Percentiles rank a stretch among this genome's conserved stretches.
Conservation (phyloP, 345 rosid genomes). For the Arabidopsis suecica region DNA sequence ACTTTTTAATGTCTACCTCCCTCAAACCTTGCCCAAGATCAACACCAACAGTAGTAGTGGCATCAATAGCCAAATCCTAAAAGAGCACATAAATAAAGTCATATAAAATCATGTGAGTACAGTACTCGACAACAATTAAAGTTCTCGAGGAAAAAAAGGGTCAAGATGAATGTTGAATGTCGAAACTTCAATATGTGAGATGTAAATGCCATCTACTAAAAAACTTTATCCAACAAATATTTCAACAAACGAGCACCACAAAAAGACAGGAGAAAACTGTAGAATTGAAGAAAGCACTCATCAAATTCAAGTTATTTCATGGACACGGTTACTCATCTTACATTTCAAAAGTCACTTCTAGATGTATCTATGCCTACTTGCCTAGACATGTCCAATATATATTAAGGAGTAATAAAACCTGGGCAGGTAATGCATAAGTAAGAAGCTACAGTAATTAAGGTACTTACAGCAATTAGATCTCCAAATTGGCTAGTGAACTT, state of each 20-base stretch:
- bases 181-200: background rate
- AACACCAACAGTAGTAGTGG: conserved; percentile 80
- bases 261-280: background rate
- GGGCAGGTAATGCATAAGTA: background rate
- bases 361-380: background rate
- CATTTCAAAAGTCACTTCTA: background rate
- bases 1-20: conserved; percentile 92
- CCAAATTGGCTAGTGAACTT: conserved; percentile 92
- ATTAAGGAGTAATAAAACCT: background rate
- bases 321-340: background rate
- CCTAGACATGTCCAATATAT: background rate
- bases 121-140: background rate
- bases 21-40: conserved; percentile 95
- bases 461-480: conserved; percentile 79
- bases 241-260: background rate
- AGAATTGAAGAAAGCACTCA: background rate
- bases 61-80: conserved; percentile 95
- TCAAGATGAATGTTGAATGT: background rate
- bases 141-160: background rate
- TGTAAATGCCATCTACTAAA: background rate
- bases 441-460: background rate
- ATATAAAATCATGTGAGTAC: conserved; percentile 14
- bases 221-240: background rate
- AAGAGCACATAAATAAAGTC: conserved; percentile 9
- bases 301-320: background rate